These are phyloP conservation scores for Dendryphion nanum DNA, from an alignment of 2,329 filamentous ascomycete genomes.

Conservation along the genomic window DNA sequence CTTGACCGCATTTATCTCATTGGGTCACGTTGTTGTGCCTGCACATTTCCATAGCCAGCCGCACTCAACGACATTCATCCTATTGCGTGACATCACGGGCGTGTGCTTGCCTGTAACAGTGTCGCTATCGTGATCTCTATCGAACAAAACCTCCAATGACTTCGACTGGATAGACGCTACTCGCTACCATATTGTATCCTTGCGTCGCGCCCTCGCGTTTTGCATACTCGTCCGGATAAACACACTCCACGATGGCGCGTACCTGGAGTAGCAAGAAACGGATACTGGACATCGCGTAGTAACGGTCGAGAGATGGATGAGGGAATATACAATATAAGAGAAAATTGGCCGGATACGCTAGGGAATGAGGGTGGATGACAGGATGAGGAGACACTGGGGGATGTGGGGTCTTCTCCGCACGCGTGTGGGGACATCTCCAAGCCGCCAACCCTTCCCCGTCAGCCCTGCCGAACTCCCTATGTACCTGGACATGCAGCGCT, in stretches of 20 bases:
- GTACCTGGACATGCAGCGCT: neutral
- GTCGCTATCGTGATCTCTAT: neutral
- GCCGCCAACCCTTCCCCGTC: neutral
- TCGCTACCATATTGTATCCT: neutral
- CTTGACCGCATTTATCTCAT: neutral
- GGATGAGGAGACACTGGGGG: neutral
- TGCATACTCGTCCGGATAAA: neutral
- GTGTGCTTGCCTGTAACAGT: neutral
- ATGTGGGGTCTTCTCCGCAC: conserved; percentile 1
- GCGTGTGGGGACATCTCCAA: neutral
- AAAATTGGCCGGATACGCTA: neutral
- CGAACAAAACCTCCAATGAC: neutral
- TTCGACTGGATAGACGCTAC: neutral
- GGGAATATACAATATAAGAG: neutral
- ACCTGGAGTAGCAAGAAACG: neutral
- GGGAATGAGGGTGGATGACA: neutral
- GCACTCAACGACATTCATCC: neutral
- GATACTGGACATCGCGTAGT: neutral
- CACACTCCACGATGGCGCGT: neutral
- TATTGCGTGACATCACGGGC: neutral
- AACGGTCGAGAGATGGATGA: too few species aligned
- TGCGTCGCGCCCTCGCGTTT: neutral
- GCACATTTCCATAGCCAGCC: neutral
- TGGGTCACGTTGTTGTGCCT: neutral
- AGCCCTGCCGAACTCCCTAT: neutral